Conservation (phyloP, 768 basidiomycete genomes). For the Cubamyces sp. region DNA sequence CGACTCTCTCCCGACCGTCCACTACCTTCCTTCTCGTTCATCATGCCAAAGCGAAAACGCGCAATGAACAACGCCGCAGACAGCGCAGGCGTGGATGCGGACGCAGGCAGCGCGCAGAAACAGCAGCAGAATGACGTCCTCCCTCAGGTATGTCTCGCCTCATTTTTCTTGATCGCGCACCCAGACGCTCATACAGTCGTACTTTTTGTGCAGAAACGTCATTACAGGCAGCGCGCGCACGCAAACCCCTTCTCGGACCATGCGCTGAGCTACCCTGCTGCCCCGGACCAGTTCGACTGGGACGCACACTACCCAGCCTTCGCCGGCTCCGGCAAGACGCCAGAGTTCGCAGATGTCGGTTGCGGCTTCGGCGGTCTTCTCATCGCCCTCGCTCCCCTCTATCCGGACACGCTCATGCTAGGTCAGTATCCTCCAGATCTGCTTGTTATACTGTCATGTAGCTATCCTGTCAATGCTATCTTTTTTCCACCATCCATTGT, state of each 20-base stretch:
- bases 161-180: not conserved
- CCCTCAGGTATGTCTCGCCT: conserved; percentile 36
- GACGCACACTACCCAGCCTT: conserved; percentile 78
- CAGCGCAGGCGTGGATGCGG: not conserved
- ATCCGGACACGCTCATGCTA: conserved; percentile 91
- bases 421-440: conserved; percentile 52
- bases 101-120: conserved; percentile 7
- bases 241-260: conserved; percentile 90
- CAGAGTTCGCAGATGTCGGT: conserved; percentile 96
- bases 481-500: not conserved
- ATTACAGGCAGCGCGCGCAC: conserved; percentile 83
- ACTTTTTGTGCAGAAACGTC: conserved; percentile 62
- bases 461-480: conserved; percentile 3
- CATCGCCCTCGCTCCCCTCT: conserved; percentile 85
- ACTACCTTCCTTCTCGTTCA: not conserved
- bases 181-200: conserved; percentile 5
- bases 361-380: conserved; percentile 97
- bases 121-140: conserved; percentile 31
- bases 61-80: conserved; percentile 3
- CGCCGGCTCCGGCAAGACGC: conserved; percentile 57
- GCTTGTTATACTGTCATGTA: not conserved
- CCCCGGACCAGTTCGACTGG: conserved; percentile 84
- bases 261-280: conserved; percentile 81
- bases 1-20: conserved; percentile 8
- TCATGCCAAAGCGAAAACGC: conserved; percentile 39